Evolutionary conservation across 176 grass and related monocot genomes (phyloP).

Genomic region (Poa annua): DNA sequence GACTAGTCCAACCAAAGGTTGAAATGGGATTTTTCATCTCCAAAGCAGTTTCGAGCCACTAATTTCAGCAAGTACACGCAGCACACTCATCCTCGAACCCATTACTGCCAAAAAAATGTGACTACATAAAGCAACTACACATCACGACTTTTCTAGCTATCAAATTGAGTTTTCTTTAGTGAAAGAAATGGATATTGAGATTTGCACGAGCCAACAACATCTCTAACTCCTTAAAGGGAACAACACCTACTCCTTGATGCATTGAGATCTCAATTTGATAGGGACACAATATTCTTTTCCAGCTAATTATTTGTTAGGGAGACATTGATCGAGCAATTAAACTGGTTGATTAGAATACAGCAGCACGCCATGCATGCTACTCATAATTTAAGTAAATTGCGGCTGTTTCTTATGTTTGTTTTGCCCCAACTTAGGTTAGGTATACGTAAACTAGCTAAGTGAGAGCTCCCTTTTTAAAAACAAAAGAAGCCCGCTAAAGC

Average conservation of each 20-base stretch:
- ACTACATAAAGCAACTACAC: too few relatives aligned
- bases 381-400: constrained; percentile 43
- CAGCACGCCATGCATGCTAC: constrained; percentile 45
- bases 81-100: too few relatives aligned
- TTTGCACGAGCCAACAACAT: constrained; percentile 30
- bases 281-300: constrained; percentile 28
- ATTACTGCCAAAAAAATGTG: too few relatives aligned
- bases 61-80: too few relatives aligned
- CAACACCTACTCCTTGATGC: constrained; percentile 38
- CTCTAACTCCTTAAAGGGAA: constrained; percentile 55
- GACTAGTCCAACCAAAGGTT: too few relatives aligned
- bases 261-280: constrained; percentile 15
- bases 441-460: background rate
- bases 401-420: constrained; percentile 23
- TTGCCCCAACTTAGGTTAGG: background rate
- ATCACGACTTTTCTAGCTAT: background rate
- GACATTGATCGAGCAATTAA: constrained; percentile 32
- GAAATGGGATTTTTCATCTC: too few relatives aligned
- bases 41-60: too few relatives aligned
- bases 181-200: constrained; percentile 33
- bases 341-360: constrained; percentile 34
- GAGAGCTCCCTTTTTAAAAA: background rate
- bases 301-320: constrained; percentile 20
- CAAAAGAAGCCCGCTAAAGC: background rate
- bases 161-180: constrained; percentile 2